Percentiles rank a stretch among this genome's conserved stretches.
Conservation (phyloP, 495 filamentous ascomycete genomes). For the Aspergillus olivimuriae region DNA sequence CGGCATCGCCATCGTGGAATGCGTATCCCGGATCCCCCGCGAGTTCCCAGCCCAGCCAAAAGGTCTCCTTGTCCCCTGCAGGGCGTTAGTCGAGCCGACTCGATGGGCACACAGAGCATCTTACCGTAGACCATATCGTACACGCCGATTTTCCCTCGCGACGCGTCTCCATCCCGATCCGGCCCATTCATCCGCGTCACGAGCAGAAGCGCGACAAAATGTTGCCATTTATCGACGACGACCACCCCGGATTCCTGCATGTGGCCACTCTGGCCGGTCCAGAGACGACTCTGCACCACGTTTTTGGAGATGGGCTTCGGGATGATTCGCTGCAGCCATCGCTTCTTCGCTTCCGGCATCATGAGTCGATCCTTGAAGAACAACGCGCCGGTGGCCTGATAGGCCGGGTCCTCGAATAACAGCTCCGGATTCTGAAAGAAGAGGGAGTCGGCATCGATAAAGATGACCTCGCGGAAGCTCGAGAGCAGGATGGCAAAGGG, state of each 20-base stretch:
- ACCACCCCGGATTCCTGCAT: constrained; percentile 29
- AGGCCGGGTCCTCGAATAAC: constrained; percentile 28
- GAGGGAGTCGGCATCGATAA: constrained; percentile 44
- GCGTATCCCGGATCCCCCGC: constrained; percentile 18
- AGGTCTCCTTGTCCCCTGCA: constrained; percentile 24
- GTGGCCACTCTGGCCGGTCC: constrained; percentile 19
- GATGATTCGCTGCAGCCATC: constrained; percentile 15
- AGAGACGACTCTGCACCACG: constrained; percentile 13
- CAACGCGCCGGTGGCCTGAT: constrained; percentile 25
- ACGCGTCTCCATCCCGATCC: constrained; percentile 17
- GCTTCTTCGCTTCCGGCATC: constrained; percentile 14
- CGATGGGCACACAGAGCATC: too few species aligned
- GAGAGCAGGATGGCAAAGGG: constrained; percentile 42
- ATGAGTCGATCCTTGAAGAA: constrained; percentile 37
- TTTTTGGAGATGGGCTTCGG: constrained; percentile 14
- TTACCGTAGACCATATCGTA: constrained; percentile 28
- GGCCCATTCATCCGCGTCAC: constrained; percentile 24
- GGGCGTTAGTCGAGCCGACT: background rate
- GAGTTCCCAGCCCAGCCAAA: constrained; percentile 24
- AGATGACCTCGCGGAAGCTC: constrained; percentile 42
- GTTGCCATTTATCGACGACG: constrained; percentile 20
- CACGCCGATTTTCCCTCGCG: constrained; percentile 6
- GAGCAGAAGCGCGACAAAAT: constrained; percentile 21
- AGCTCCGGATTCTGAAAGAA: constrained; percentile 34
- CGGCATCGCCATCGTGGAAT: constrained; percentile 18